Evolutionary conservation across 139 green algal genomes (phyloP).

Genomic region (Closterium sp.): DNA sequence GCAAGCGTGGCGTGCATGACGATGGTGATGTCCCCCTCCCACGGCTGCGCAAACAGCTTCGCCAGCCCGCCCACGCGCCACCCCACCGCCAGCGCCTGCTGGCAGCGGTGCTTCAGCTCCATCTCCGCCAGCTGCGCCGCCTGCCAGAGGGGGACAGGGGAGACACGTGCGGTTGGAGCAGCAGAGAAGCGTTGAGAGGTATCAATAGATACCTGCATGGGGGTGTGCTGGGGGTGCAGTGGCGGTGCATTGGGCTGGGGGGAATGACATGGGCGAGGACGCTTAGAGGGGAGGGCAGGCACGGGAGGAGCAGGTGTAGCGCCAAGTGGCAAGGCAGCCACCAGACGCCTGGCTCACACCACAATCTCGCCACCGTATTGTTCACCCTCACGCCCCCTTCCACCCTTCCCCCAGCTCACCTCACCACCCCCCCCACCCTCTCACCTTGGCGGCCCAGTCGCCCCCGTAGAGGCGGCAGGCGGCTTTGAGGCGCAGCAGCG

Average conservation of each 20-base stretch:
- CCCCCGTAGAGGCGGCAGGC: constrained; percentile 34
- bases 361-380: neutral
- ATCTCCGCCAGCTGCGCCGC: constrained; percentile 50
- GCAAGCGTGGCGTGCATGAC: constrained; percentile 55
- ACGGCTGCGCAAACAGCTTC: constrained; percentile 59
- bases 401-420: neutral
- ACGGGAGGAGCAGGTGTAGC: neutral
- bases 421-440: no score
- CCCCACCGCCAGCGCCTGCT: constrained; percentile 53
- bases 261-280: no score
- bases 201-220: no score
- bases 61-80: constrained; percentile 41
- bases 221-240: no score
- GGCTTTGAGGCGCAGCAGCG: constrained; percentile 55
- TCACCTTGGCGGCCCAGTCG: constrained; percentile 39
- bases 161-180: no score
- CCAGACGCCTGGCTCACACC: no score
- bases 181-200: no score
- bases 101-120: constrained; percentile 60
- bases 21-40: constrained; percentile 65
- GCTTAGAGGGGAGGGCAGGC: no score
- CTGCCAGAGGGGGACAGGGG: constrained; percentile 3
- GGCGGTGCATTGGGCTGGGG: no score
- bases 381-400: no score
- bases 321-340: no score